Conservation (phyloP, 495 filamentous ascomycete genomes). For the Daldinia grandis region DNA sequence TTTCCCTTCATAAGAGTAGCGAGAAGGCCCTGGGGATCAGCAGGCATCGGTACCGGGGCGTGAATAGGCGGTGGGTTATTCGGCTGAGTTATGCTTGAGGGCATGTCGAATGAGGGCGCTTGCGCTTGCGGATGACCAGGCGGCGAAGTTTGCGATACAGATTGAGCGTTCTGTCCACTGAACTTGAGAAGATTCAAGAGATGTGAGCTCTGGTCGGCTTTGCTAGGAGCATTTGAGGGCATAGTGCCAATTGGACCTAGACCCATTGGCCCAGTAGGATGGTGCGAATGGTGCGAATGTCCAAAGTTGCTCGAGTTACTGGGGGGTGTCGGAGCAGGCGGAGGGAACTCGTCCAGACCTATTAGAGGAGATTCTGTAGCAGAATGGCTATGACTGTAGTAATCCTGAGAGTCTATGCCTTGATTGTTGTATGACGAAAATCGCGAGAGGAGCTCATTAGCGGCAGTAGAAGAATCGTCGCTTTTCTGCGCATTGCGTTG, state of each 20-base stretch:
- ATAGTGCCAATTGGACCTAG: slow-evolving; percentile 54
- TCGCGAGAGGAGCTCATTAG: slow-evolving; percentile 45
- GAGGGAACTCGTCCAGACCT: slow-evolving; percentile 51
- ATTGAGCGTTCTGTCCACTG: slow-evolving; percentile 58
- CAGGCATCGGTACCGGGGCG: slow-evolving; percentile 55
- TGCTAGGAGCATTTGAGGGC: slow-evolving; percentile 49
- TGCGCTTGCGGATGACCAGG: slow-evolving; percentile 36
- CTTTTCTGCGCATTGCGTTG: slow-evolving; percentile 39
- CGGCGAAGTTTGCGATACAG: slow-evolving; percentile 33
- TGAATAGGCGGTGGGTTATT: slow-evolving; percentile 51
- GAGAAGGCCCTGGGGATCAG: slow-evolving; percentile 60
- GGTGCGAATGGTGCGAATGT: slow-evolving; percentile 54
- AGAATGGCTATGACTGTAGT: slow-evolving; percentile 51
- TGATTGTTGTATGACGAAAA: slow-evolving; percentile 49
- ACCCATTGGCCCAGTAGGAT: slow-evolving; percentile 46
- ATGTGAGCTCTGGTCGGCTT: slow-evolving; percentile 70
- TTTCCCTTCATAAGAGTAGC: slow-evolving; percentile 62
- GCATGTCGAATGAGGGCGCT: slow-evolving; percentile 29
- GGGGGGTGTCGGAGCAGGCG: slow-evolving; percentile 59
- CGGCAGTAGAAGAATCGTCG: slow-evolving; percentile 27
- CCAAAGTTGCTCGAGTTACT: slow-evolving; percentile 48
- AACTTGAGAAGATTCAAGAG: slow-evolving; percentile 90
- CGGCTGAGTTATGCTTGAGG: slow-evolving; percentile 17
- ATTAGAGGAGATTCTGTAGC: slow-evolving; percentile 48
- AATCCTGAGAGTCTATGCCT: slow-evolving; percentile 46